Evolutionary conservation across 2,329 filamentous ascomycete genomes (phyloP), one percentile per base, ranked within the genome.

Genomic region (Beauveria sp.): DNA sequence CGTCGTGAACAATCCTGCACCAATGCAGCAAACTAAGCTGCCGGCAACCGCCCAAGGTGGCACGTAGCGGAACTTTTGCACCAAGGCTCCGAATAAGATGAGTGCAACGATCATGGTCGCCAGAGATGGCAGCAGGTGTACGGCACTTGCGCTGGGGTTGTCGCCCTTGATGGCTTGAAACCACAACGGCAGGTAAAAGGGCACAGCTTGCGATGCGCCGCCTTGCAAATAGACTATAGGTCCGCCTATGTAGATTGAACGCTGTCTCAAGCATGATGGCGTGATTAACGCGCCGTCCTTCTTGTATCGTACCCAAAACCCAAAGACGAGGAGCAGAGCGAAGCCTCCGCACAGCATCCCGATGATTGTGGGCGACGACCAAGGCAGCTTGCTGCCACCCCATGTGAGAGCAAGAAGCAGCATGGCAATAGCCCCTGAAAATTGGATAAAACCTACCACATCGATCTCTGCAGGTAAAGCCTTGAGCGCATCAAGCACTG

Each of bases 31-130:
- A 38, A 62, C 3, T 8, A 59, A 28, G 31, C 61, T 49, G n/a
- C 61, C 61, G 4, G 22, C 5, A 10, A 62, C 50, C 1, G 54
- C 61, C 61, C 61, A 62, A 5, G 55, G 54, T 3, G 61, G 61
- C 2, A 59, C 49, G 18, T 46, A 49, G 2, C 5, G 54, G 0
- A 46, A 9, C 16, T 59, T 59, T 20, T 31, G 54, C 8, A 62
- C 26, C 24, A 62, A 49, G 8, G 38, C 10, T 1, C 61, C 61
- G 22, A 31, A 59, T 10, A n/a, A 22, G 1, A 62, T 12, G 22
- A 28, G 28, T 22, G 38, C 31, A 12, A 43, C 42, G 42, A 20
- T 10, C 42, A 43, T 43, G 18, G 18, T 12, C 7, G 4, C 8
- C 42, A 49, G 42, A 18, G 46, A 49, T 20, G 24, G 46, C 20